Conservation (phyloP, 2,329 filamentous ascomycete species). For the Aspergillus terreus region DNA sequence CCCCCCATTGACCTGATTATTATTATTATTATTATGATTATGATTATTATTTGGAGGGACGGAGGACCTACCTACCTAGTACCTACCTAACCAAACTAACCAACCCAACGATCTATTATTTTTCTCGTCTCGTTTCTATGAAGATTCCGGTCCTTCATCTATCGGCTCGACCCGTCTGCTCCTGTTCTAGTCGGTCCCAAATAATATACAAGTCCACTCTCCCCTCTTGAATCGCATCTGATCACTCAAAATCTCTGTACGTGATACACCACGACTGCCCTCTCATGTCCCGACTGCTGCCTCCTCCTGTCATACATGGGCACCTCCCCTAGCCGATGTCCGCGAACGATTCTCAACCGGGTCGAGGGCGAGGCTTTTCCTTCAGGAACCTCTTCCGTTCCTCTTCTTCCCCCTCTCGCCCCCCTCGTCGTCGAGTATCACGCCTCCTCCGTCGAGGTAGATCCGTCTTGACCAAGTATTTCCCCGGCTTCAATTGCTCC, state of each 20-base stretch:
- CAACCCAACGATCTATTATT: too few species aligned
- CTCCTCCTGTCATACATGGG: conserved; percentile 23
- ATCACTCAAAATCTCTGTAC: conserved; percentile 1
- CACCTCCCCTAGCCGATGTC: conserved; percentile 31
- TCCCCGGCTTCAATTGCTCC: background rate
- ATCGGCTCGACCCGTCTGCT: conserved; percentile 18
- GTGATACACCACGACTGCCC: background rate
- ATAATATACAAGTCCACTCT: conserved; percentile 18
- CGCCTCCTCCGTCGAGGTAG: conserved; percentile 34
- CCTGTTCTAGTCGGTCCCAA: conserved; percentile 14
- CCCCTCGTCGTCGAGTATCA: conserved; percentile 29
- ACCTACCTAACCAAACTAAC: too few species aligned
- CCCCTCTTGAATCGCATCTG: background rate
- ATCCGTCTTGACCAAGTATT: conserved; percentile 33
- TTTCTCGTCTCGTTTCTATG: too few species aligned
- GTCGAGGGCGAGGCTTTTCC: conserved; percentile 27
- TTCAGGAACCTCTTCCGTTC: conserved; percentile 33
- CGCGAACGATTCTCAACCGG: conserved; percentile 30
- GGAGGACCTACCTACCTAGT: too few species aligned
- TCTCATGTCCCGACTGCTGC: conserved; percentile 20
- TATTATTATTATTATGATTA: too few species aligned
- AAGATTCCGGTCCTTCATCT: too few species aligned
- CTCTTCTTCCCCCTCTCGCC: conserved; percentile 23
- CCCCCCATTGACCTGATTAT: too few species aligned
- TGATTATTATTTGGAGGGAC: too few species aligned